Evolutionary conservation across 805 yeast species (phyloP).

Genomic region (Tetrapisispora namnaoensis): DNA sequence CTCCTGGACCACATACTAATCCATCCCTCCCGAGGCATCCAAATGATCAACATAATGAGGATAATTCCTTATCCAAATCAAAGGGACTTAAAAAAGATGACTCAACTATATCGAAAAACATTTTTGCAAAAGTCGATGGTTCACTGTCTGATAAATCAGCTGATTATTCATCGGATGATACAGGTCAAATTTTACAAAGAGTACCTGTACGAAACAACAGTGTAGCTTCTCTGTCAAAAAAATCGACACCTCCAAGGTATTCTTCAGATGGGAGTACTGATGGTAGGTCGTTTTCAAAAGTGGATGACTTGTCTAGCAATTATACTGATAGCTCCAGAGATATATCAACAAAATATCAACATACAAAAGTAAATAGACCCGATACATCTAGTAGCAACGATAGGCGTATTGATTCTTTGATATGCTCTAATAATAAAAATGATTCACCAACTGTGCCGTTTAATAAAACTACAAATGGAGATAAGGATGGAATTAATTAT

Average conservation of each 20-base stretch:
- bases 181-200: neutral
- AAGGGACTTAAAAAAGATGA: neutral
- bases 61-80: neutral
- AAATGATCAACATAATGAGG: neutral
- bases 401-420: neutral
- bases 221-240: neutral
- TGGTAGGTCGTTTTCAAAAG: neutral
- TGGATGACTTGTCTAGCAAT: neutral
- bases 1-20: neutral
- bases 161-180: neutral
- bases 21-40: neutral
- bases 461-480: no score
- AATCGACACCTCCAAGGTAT: neutral
- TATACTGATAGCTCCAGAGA: neutral
- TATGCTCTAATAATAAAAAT: neutral
- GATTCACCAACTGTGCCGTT: neutral
- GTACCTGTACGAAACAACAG: neutral
- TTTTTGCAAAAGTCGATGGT: neutral
- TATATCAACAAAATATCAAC: neutral
- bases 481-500: neutral
- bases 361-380: neutral
- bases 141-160: neutral
- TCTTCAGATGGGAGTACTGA: neutral
- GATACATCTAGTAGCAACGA: neutral
- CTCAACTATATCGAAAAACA: neutral